Base-by-base conservation (phyloP, 179 eudicot species). In the Heliamphora pulchella region DNA sequence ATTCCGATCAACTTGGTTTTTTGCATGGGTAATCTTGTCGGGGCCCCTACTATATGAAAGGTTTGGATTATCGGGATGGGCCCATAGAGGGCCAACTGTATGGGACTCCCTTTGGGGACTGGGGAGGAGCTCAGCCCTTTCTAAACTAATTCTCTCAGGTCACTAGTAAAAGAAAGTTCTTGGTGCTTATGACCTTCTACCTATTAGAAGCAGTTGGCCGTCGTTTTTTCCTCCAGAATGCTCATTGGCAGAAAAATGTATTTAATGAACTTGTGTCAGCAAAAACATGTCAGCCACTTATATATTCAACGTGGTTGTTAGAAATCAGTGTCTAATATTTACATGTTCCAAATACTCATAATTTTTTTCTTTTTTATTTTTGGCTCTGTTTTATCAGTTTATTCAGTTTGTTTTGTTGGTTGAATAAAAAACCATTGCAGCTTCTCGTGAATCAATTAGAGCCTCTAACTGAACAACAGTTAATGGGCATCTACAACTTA, bases 391-490 rank as follows among this genome's bases (percentile, higher is more conserved):
- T 68, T 18, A 13, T 44, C 43, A 41, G 55, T 6, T n/a, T 11
- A 41, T 18, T 78, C 14, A 53, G 55, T 76, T 59, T 61, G 14
- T 3, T 73, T 64, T 65, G 74, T 74, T 18, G 59, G 72, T 15
- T 47, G 59, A 43, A 74, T 57, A 8, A 48, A 54, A 22, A 47
- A 47, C 48, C 20, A 13, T 3, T 86, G 89, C 98, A 95, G 98
- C 95, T 95, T 80, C 93, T 95, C 43, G 89, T 84, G 72, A 91
- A 73, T 82, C 98, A 93, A 65, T 76, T 95, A 85, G 98, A 95
- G 89, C 98, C 98, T 62, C 84, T 95, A 72, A 93, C 98, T 0
- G 98, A 95, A 81, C 98, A 95, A 80, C 98, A 95, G 80, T 71
- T 87, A 82, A 75, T 86, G 71, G 91, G 84, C 71, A 87, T 95